Conservation (phyloP, 306 rosid species). For the Luffa aegyptiaca region DNA sequence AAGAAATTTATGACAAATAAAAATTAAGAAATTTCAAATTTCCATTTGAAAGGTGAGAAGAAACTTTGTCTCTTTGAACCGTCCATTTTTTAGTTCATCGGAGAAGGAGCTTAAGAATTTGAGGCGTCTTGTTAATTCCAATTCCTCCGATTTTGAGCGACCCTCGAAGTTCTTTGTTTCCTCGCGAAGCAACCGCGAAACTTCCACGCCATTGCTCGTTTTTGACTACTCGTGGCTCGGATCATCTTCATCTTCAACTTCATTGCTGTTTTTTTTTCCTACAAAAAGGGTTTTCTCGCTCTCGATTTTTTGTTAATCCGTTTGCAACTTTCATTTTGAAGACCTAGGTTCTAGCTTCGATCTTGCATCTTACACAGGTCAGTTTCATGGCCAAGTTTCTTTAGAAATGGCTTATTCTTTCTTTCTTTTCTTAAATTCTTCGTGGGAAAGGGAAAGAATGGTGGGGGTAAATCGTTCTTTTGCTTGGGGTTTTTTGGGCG, state of each 20-base stretch:
- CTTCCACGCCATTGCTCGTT: background rate
- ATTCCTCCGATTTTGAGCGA: background rate
- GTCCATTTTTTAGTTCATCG: background rate
- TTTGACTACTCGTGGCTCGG: background rate
- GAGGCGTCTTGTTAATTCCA: background rate
- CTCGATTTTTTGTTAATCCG: background rate
- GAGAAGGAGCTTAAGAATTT: background rate
- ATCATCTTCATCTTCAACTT: background rate
- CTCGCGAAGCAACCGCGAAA: constrained; percentile 3
- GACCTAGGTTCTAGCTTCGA: background rate
- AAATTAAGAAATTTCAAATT: background rate
- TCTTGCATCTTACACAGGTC: background rate
- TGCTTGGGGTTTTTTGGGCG: background rate
- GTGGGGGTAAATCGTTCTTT: background rate
- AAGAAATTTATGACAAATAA: background rate
- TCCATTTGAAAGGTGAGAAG: background rate
- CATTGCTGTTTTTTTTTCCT: background rate
- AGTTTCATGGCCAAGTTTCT: background rate
- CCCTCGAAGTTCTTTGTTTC: background rate
- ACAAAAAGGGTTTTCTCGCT: background rate
- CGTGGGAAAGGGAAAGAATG: background rate
- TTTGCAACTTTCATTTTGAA: background rate
- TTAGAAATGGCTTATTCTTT: background rate
- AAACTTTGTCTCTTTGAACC: background rate
- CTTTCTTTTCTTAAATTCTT: background rate